These are phyloP conservation scores for Neurospora terricola DNA, from an alignment of 495 filamentous ascomycete genomes.

Conservation along the genomic window DNA sequence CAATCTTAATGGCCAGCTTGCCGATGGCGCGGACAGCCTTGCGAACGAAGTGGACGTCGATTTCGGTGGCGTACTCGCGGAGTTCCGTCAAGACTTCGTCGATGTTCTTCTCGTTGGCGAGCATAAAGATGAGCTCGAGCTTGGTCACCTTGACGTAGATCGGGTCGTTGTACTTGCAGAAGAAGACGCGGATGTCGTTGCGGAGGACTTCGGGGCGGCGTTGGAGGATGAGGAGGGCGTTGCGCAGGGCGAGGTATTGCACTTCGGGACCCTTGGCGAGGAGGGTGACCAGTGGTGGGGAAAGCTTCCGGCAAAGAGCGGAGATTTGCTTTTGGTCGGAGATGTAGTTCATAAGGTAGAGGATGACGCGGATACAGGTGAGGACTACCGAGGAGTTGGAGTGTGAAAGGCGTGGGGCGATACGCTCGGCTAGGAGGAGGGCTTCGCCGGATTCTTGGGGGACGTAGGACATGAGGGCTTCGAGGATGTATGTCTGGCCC, in stretches of 20 bases:
- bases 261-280: constrained; percentile 94
- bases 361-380: constrained; percentile 88
- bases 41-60: constrained; percentile 98
- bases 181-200: constrained; percentile 96
- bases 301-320: constrained; percentile 82
- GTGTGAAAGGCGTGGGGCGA: constrained; percentile 87
- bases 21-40: constrained; percentile 91
- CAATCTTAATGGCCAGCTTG: constrained; percentile 97
- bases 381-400: constrained; percentile 94
- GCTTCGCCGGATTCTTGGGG: constrained; percentile 86
- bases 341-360: constrained; percentile 99
- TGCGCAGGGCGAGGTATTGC: constrained; percentile 91
- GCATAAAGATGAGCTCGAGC: constrained; percentile 97
- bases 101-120: constrained; percentile 94
- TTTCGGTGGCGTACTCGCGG: constrained; percentile 95
- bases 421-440: constrained; percentile 80
- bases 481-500: constrained; percentile 98
- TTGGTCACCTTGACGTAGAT: constrained; percentile 97
- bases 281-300: constrained; percentile 93
- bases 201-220: constrained; percentile 92
- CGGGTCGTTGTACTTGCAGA: constrained; percentile 99
- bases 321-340: constrained; percentile 84
- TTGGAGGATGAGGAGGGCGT: constrained; percentile 91
- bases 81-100: constrained; percentile 90
- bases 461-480: constrained; percentile 96